Evolutionary conservation across 202 grass and related monocot genomes (phyloP).

Genomic region (Musa balbisiana): DNA sequence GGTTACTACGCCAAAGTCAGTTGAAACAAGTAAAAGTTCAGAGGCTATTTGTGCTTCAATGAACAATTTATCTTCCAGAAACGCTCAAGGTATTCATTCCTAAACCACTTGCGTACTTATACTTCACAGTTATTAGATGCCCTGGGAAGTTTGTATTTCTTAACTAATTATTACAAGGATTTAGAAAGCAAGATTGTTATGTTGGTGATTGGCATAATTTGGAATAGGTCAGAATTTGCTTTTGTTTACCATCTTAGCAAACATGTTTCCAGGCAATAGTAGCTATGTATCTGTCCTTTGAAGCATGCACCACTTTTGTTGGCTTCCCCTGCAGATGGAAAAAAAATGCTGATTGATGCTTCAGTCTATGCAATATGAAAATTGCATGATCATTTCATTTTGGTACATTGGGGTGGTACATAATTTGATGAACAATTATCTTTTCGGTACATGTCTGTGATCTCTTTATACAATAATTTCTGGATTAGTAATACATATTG

Average conservation of each 20-base stretch:
- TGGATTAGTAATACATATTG: not conserved
- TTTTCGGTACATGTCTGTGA: not conserved
- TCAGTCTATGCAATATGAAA: not conserved
- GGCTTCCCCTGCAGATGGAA: not conserved
- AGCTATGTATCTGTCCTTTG: not conserved
- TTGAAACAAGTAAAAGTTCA: conserved; percentile 33
- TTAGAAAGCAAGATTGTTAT: not conserved
- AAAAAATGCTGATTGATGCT: not conserved
- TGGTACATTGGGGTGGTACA: not conserved
- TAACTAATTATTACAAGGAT: not conserved
- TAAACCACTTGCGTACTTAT: not conserved
- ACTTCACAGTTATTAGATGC: not conserved
- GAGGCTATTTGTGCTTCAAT: conserved; percentile 22
- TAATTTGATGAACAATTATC: not conserved
- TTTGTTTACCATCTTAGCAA: not conserved
- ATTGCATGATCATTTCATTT: not conserved
- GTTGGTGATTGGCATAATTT: not conserved
- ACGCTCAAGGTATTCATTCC: conserved; percentile 33
- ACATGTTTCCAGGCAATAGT: not conserved
- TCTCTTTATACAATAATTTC: not conserved
- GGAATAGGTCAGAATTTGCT: not conserved
- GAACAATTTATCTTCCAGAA: conserved; percentile 19
- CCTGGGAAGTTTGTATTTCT: not conserved
- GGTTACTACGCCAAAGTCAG: conserved; percentile 22
- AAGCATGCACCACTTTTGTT: not conserved